Percentiles rank a stretch among this genome's conserved stretches.
Evolutionary conservation across 345 rosid genomes (phyloP).

Genomic region (Citrus hindsii): DNA sequence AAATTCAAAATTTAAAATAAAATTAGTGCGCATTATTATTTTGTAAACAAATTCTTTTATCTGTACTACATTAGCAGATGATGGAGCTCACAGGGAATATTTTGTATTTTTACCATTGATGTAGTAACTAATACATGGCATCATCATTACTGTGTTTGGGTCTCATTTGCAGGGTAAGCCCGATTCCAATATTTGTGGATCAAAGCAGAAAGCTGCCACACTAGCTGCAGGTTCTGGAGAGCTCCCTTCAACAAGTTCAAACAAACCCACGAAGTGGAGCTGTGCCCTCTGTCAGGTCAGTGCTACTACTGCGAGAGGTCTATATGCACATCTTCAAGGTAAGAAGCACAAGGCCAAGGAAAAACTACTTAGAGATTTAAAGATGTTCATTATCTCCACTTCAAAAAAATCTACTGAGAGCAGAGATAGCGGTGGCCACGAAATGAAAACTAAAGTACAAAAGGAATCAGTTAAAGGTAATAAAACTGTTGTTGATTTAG

Average conservation of each 20-base stretch:
- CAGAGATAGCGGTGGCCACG: too few species aligned
- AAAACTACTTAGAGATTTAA: too few species aligned
- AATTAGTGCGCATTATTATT: background rate
- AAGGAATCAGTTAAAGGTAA: too few species aligned
- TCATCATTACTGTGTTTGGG: constrained; percentile 15
- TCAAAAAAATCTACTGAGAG: too few species aligned
- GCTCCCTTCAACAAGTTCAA: constrained; percentile 14
- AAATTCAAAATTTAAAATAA: background rate
- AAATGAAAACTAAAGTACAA: too few species aligned
- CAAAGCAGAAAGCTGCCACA: constrained; percentile 40
- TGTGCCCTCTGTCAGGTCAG: constrained; percentile 50
- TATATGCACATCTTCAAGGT: constrained; percentile 36
- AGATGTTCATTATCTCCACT: too few species aligned
- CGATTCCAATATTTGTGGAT: constrained; percentile 27
- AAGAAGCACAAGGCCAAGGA: background rate
- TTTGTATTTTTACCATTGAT: background rate
- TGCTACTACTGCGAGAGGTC: constrained; percentile 32
- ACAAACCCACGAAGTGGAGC: constrained; percentile 40
- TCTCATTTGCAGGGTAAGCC: constrained; percentile 47
- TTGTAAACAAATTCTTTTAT: too few species aligned
- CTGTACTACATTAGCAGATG: background rate
- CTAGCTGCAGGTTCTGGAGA: constrained; percentile 13
- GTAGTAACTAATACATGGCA: background rate
- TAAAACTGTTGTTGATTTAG: too few species aligned
- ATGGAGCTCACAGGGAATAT: background rate